Evolutionary conservation across 75 land plant genomes (phyloP).

Genomic region (Sequoiadendron giganteum): DNA sequence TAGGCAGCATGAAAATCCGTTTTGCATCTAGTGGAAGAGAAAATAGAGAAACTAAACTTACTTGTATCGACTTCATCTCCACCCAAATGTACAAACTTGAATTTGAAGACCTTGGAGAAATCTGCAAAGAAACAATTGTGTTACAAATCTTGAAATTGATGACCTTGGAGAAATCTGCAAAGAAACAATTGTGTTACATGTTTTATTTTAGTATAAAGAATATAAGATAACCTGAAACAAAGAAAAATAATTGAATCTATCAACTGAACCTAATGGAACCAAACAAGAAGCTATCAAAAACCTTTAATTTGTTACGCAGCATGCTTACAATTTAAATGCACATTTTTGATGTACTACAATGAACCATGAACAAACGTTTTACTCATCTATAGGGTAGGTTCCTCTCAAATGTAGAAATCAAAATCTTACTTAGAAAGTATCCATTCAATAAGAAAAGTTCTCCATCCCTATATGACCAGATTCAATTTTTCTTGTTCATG

Average conservation of each 20-base stretch:
- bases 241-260: background rate
- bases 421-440: too few relatives aligned
- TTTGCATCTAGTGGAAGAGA: background rate
- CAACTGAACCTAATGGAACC: background rate
- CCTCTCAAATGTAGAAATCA: too few relatives aligned
- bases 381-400: too few relatives aligned
- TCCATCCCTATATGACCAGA: too few relatives aligned
- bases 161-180: slow-evolving; percentile 79
- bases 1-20: background rate
- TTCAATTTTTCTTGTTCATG: too few relatives aligned
- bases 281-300: background rate
- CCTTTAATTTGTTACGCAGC: background rate
- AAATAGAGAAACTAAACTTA: slow-evolving; percentile 31
- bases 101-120: slow-evolving; percentile 81
- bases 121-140: slow-evolving; percentile 46
- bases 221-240: background rate
- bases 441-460: too few relatives aligned
- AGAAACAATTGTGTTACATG: background rate
- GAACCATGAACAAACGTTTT: too few relatives aligned
- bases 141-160: background rate
- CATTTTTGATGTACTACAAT: background rate
- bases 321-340: background rate
- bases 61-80: slow-evolving; percentile 97
- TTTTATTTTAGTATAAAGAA: background rate
- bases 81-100: slow-evolving; percentile 86